A percentile compares a stretch with the other conserved stretches of the same genome.
These are phyloP conservation scores for Ascomycota sp. DNA, from an alignment of 2,329 filamentous ascomycete species.

Conservation along the genomic window DNA sequence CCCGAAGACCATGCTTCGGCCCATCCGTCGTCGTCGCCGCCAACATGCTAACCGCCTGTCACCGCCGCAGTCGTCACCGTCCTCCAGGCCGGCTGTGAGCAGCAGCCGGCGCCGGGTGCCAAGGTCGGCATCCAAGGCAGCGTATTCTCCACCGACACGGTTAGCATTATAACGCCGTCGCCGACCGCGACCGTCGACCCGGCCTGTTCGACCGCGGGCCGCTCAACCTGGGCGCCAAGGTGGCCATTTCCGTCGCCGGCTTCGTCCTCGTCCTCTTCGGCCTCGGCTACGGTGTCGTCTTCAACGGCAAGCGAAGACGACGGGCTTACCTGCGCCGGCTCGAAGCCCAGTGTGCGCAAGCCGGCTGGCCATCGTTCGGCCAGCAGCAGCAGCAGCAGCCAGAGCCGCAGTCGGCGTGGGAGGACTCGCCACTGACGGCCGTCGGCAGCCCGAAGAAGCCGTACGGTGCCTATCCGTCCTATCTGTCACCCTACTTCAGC, in stretches of 20 bases:
- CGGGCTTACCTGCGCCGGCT: constrained; percentile 28
- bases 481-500: constrained; percentile 39
- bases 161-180: constrained; percentile 30
- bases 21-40: too few species aligned
- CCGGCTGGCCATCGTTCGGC: constrained; percentile 20
- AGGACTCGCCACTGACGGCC: constrained; percentile 28
- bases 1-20: too few species aligned
- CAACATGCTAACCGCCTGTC: too few species aligned
- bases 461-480: constrained; percentile 20
- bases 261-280: constrained; percentile 25
- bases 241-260: constrained; percentile 34
- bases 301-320: constrained; percentile 33
- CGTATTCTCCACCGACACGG: constrained; percentile 25
- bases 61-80: constrained; percentile 20
- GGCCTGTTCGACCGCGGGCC: constrained; percentile 21
- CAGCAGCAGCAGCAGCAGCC: constrained; percentile 17
- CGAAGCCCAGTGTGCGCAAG: constrained; percentile 16
- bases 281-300: constrained; percentile 31
- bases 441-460: too few species aligned
- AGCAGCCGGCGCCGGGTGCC: constrained; percentile 24
- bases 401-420: constrained; percentile 23
- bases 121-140: constrained; percentile 29
- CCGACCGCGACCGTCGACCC: constrained; percentile 18
- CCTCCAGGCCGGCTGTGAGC: constrained; percentile 34
- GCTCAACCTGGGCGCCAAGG: constrained; percentile 31